Evolutionary conservation across 345 rosid species (phyloP).

Genomic region (Mangifera indica): DNA sequence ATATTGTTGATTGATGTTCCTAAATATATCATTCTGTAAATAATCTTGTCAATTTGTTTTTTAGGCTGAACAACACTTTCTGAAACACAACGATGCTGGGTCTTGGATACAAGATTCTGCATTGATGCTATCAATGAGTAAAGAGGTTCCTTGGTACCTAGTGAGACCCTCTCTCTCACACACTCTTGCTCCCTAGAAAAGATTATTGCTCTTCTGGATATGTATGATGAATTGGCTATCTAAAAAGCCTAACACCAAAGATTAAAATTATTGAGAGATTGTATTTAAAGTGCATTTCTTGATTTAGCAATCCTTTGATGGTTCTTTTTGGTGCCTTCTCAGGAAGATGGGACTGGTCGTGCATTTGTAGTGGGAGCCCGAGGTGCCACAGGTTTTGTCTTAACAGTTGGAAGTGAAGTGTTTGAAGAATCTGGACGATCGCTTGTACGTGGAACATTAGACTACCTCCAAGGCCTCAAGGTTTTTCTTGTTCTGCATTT

Average conservation of each 20-base stretch:
- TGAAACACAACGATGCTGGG: conserved; percentile 94
- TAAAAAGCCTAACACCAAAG: background rate
- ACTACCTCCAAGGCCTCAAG: conserved; percentile 96
- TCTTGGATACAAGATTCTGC: conserved; percentile 99
- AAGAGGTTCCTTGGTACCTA: conserved; percentile 97
- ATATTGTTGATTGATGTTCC: background rate
- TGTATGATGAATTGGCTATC: conserved; percentile 10
- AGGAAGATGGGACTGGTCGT: conserved; percentile 89
- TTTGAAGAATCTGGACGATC: conserved; percentile 97
- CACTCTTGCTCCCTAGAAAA: background rate
- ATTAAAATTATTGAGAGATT: conserved; percentile 10
- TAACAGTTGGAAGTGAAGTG: conserved; percentile 72
- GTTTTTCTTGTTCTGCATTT: conserved; percentile 32
- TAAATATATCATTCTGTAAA: background rate
- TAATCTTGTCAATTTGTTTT: conserved; percentile 17
- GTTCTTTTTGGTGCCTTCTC: conserved; percentile 4
- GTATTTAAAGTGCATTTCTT: conserved; percentile 1
- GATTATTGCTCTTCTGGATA: conserved; percentile 8
- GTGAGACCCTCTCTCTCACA: conserved; percentile 39
- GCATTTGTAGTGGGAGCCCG: conserved; percentile 73
- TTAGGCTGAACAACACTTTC: conserved; percentile 91
- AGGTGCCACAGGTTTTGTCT: conserved; percentile 61
- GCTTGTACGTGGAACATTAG: conserved; percentile 87
- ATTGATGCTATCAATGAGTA: conserved; percentile 82
- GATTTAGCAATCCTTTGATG: background rate